A percentile compares a stretch with the other conserved stretches of the same genome.
These are phyloP conservation scores for Dactylellina haptotyla DNA, from an alignment of 2,329 filamentous ascomycete species.

Conservation along the genomic window DNA sequence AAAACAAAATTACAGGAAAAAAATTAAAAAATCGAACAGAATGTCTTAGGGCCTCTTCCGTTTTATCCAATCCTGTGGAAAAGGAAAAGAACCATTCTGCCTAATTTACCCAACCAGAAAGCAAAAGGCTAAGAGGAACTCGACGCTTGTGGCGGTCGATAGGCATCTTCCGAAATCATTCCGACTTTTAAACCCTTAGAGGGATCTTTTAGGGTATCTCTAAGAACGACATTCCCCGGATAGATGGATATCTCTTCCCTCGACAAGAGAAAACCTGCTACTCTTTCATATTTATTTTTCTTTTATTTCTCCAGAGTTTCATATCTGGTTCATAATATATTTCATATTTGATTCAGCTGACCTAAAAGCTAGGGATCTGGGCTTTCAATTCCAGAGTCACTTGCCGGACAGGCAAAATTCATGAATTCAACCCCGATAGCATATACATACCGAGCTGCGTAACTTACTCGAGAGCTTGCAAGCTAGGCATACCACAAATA, in stretches of 20 bases:
- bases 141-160: conserved; percentile 20
- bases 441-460: too few relatives aligned
- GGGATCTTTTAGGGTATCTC: background rate
- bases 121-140: conserved; percentile 32
- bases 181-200: conserved; percentile 27
- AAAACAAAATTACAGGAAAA: background rate
- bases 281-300: too few relatives aligned
- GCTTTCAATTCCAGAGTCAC: background rate
- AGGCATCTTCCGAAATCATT: conserved; percentile 53
- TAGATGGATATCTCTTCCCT: conserved; percentile 23
- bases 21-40: too few relatives aligned
- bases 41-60: conserved; percentile 1
- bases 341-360: conserved; percentile 39
- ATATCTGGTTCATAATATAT: background rate
- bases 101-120: conserved; percentile 45
- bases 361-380: conserved; percentile 19
- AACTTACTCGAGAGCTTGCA: too few relatives aligned
- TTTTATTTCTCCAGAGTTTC: too few relatives aligned
- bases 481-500: too few relatives aligned
- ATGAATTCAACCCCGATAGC: background rate
- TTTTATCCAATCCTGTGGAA: conserved; percentile 29
- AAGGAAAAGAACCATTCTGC: conserved; percentile 33
- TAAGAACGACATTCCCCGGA: conserved; percentile 36
- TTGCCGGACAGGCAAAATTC: conserved; percentile 33
- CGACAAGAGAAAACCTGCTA: too few relatives aligned